Evolutionary conservation across 2,329 filamentous ascomycete species (phyloP).

Genomic region (Phaeosphaeria sp.): DNA sequence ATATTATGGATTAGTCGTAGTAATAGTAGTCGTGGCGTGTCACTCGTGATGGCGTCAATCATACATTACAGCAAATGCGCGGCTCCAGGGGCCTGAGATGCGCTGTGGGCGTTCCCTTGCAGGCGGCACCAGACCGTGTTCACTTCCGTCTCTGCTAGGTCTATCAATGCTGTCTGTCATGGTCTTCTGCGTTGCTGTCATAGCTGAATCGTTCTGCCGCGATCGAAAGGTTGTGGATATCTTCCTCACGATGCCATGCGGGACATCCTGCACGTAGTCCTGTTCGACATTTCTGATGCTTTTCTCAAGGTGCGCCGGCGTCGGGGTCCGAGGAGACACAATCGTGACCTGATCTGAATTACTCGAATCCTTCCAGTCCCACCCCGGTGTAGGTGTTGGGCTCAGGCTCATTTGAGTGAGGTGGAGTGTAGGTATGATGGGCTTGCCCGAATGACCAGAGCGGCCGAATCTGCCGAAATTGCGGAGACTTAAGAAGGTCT

Average conservation of each 20-base stretch:
- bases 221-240: conserved; percentile 1
- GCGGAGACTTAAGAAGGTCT: conserved; percentile 4
- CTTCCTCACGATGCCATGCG: conserved; percentile 5
- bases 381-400: neutral
- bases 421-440: conserved; percentile 9
- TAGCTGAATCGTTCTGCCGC: neutral
- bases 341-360: conserved; percentile 3
- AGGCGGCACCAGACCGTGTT: conserved; percentile 11
- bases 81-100: conserved; percentile 17
- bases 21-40: neutral
- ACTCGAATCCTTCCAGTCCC: conserved; percentile 3
- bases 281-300: neutral
- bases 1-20: neutral
- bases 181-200: conserved; percentile 2
- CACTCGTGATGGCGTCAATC: neutral
- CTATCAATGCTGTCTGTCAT: conserved; percentile 2
- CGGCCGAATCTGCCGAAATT: conserved; percentile 1
- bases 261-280: neutral
- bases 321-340: neutral
- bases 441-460: neutral
- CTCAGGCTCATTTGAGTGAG: conserved; percentile 7
- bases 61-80: conserved; percentile 6
- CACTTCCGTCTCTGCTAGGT: conserved; percentile 9
- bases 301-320: conserved; percentile 2
- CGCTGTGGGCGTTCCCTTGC: conserved; percentile 7